A percentile compares a stretch with the other conserved stretches of the same genome.
Evolutionary conservation across 495 filamentous ascomycete genomes (phyloP).

Genomic region (Penicillium mononematosum): DNA sequence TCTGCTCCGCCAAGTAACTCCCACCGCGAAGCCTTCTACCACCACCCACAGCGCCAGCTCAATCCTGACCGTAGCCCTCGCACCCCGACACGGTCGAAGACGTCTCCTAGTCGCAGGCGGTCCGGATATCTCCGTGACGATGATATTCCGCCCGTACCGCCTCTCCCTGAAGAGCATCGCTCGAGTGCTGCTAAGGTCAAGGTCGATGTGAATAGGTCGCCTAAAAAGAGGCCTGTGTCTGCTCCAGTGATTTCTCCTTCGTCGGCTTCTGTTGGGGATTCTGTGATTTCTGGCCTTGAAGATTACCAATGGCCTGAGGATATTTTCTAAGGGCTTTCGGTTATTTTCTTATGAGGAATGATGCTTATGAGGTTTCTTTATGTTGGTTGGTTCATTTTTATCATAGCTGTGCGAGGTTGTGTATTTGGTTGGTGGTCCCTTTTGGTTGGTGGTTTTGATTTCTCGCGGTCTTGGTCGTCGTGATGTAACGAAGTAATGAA

Average conservation of each 20-base stretch:
- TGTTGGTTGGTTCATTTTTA: not conserved
- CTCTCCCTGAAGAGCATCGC: constrained; percentile 42
- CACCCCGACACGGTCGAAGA: constrained; percentile 17
- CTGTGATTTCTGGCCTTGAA: constrained; percentile 16
- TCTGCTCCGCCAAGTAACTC: constrained; percentile 22
- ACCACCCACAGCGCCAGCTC: constrained; percentile 23
- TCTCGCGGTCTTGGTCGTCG: not conserved
- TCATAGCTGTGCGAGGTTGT: not conserved
- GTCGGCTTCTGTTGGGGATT: constrained; percentile 6
- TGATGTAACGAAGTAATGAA: constrained; percentile 24
- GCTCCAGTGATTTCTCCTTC: constrained; percentile 13
- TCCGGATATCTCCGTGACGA: constrained; percentile 25
- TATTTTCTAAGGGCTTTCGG: constrained; percentile 38
- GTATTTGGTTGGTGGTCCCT: not conserved
- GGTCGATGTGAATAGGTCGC: constrained; percentile 29
- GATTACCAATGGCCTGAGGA: constrained; percentile 49
- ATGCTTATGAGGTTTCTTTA: not conserved
- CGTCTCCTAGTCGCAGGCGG: constrained; percentile 22
- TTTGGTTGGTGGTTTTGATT: not conserved
- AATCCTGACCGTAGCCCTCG: constrained; percentile 25
- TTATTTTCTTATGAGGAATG: not conserved
- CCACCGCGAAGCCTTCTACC: constrained; percentile 23
- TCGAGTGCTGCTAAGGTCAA: constrained; percentile 36
- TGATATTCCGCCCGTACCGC: constrained; percentile 47
- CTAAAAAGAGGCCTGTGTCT: constrained; percentile 23